phyloP scores from a whole-genome alignment of 345 rosid genomes.

The Salix suchowensis region DNA sequence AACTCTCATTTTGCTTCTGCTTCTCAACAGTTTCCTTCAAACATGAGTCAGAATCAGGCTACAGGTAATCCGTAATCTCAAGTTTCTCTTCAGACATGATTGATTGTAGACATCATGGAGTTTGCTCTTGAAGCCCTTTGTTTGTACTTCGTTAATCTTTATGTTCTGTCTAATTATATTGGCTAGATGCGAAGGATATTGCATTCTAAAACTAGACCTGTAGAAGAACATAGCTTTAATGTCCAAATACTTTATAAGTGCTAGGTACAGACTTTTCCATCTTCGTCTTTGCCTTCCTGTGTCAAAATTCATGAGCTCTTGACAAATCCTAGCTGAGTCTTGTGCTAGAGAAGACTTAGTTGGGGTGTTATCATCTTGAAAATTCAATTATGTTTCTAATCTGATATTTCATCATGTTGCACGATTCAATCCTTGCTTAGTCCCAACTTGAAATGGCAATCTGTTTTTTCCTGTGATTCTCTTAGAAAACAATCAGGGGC shows the following conservation, averaged over 20 bases:
- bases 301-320: neutral
- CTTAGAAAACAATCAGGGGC: too few relatives aligned
- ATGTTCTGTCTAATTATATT: neutral
- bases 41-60: constrained; percentile 13
- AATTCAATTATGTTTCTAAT: too few relatives aligned
- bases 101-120: neutral
- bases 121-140: neutral
- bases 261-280: neutral
- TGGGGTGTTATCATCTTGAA: too few relatives aligned
- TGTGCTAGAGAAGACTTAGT: too few relatives aligned
- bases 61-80: neutral
- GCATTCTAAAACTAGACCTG: neutral
- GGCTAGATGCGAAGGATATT: neutral
- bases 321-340: too few relatives aligned
- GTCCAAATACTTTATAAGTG: neutral
- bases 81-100: neutral
- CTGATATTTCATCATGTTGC: too few relatives aligned
- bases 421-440: too few relatives aligned
- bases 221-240: too few relatives aligned
- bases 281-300: neutral
- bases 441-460: too few relatives aligned
- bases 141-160: too few relatives aligned
- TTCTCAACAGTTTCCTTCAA: neutral
- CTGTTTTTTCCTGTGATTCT: too few relatives aligned
- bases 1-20: neutral